These are phyloP conservation scores for Orbilia blumenaviensis DNA, from an alignment of 2,329 filamentous ascomycete species.

Conservation along the genomic window DNA sequence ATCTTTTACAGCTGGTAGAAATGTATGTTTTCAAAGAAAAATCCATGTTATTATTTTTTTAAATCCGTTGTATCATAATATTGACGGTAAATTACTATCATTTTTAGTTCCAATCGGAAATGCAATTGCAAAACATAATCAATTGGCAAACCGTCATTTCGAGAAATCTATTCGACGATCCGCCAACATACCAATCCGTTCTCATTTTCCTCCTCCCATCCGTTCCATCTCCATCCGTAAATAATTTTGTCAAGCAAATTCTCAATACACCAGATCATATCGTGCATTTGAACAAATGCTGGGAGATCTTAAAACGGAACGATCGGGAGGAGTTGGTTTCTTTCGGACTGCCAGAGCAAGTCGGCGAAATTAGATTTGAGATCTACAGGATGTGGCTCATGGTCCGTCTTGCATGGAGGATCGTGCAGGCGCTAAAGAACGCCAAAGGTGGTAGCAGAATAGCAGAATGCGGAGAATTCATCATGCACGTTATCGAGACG, in stretches of 20 bases:
- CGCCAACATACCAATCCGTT: constrained; percentile 46
- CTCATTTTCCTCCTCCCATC: constrained; percentile 40
- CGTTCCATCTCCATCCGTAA: constrained; percentile 37
- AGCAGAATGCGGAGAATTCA: constrained; percentile 45
- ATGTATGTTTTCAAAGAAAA: constrained; percentile 21
- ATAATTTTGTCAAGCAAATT: constrained; percentile 31
- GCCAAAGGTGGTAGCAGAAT: constrained; percentile 48
- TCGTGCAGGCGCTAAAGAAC: constrained; percentile 52
- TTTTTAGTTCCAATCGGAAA: constrained; percentile 37
- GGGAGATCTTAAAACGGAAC: constrained; percentile 42
- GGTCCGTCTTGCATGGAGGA: constrained; percentile 48
- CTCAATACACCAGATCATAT: constrained; percentile 50
- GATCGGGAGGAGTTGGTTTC: constrained; percentile 47
- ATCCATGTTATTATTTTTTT: background rate
- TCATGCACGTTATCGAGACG: constrained; percentile 49
- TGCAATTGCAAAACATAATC: constrained; percentile 48
- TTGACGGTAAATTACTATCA: background rate
- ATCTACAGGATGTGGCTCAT: constrained; percentile 53
- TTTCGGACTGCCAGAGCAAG: constrained; percentile 43
- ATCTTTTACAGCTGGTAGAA: constrained; percentile 47
- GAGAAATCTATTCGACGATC: constrained; percentile 46
- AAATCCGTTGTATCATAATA: no score
- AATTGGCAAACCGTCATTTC: constrained; percentile 52
- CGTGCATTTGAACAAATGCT: constrained; percentile 43
- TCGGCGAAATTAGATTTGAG: constrained; percentile 53